Evolutionary conservation across 2,329 filamentous ascomycete genomes (phyloP).

Genomic region (Arthroderma uncinatum): DNA sequence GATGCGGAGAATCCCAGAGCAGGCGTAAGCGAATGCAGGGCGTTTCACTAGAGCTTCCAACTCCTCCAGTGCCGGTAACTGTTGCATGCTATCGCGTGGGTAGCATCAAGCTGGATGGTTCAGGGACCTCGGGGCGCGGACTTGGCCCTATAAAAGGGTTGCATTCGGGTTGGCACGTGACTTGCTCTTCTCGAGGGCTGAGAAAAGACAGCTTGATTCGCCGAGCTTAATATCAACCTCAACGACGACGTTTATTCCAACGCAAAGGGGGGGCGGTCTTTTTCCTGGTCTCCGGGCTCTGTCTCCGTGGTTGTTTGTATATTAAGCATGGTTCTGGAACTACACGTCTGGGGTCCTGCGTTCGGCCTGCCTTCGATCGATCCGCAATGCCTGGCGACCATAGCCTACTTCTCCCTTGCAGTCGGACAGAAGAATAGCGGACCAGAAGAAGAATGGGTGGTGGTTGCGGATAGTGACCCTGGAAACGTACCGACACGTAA

Average conservation of each 20-base stretch:
- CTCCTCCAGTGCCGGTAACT: neutral
- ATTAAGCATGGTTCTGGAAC: slow-evolving; percentile 49
- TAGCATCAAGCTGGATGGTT: neutral
- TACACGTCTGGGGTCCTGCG: slow-evolving; percentile 84
- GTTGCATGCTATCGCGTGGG: neutral
- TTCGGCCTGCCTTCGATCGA: slow-evolving; percentile 86
- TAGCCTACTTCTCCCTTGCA: slow-evolving; percentile 61
- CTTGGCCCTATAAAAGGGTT: too few species aligned
- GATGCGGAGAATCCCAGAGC: neutral
- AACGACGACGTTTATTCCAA: neutral
- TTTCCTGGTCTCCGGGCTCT: neutral
- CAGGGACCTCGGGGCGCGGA: too few species aligned
- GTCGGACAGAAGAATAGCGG: slow-evolving; percentile 33
- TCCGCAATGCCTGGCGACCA: slow-evolving; percentile 72
- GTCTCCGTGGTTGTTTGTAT: neutral
- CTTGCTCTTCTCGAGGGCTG: neutral
- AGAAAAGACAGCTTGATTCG: neutral
- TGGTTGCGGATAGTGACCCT: slow-evolving; percentile 64
- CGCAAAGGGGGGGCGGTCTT: neutral
- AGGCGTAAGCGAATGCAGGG: neutral
- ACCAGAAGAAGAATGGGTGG: slow-evolving; percentile 45
- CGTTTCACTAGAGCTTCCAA: neutral
- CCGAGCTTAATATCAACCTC: neutral
- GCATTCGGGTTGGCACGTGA: neutral
- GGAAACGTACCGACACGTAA: slow-evolving; percentile 59